A percentile compares a stretch with the other conserved stretches of the same genome.
Evolutionary conservation across 768 basidiomycete species (phyloP).

Genomic region (Auricularia sp.): DNA sequence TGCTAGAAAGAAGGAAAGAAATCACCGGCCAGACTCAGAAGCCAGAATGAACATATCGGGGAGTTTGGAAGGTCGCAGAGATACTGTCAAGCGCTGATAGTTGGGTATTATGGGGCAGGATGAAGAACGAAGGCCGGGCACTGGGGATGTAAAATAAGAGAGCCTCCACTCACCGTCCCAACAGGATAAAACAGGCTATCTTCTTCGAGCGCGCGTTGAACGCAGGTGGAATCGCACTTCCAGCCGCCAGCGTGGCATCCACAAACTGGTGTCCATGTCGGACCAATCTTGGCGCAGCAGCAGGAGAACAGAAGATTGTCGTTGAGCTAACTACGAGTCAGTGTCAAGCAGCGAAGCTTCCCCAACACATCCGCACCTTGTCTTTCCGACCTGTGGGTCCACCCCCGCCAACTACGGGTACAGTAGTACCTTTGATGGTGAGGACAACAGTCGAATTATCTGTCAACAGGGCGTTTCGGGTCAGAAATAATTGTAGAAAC

Average conservation of each 20-base stretch:
- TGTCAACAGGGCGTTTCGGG: conserved; percentile 7
- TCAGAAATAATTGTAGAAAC: not conserved
- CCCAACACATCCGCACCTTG: conserved; percentile 27
- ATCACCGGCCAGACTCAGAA: too few species aligned
- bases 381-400: conserved; percentile 87
- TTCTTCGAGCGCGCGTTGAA: conserved; percentile 63
- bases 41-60: too few species aligned
- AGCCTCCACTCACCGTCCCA: conserved; percentile 54
- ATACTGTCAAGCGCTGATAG: too few species aligned
- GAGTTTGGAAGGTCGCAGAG: too few species aligned
- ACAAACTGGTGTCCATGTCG: conserved; percentile 87
- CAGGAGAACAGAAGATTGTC: conserved; percentile 91
- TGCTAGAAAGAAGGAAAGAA: too few species aligned
- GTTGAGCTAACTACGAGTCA: conserved; percentile 37
- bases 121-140: too few species aligned
- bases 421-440: conserved; percentile 91
- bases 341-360: too few species aligned
- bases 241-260: conserved; percentile 71
- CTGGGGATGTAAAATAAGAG: not conserved
- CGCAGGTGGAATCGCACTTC: conserved; percentile 73
- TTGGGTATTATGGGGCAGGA: too few species aligned
- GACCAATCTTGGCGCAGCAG: conserved; percentile 87
- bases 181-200: conserved; percentile 86
- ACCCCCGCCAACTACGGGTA: conserved; percentile 57
- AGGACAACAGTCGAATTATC: conserved; percentile 81